Evolutionary conservation across 148 eudicot genomes (phyloP).

Genomic region (Diospyros lotus): DNA sequence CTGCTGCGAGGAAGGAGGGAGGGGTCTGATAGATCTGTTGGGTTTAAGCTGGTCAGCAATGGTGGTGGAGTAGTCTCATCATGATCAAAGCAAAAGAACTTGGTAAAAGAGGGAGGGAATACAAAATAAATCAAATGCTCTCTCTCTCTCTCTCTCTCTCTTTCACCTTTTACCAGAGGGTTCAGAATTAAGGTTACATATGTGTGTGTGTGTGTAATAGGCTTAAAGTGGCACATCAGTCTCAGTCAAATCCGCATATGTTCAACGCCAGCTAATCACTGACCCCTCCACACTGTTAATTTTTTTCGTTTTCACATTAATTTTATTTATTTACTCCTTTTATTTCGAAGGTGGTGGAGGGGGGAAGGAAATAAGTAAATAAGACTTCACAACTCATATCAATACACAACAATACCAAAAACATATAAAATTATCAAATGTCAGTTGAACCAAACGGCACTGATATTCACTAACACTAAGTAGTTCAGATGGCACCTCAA

Average conservation of each 20-base stretch:
- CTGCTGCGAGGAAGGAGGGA: constrained; percentile 48
- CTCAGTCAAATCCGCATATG: too few relatives aligned
- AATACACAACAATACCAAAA: too few relatives aligned
- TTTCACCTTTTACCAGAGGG: neutral
- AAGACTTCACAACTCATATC: too few relatives aligned
- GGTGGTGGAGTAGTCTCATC: constrained; percentile 43
- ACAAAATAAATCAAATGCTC: constrained; percentile 57
- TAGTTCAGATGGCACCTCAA: neutral
- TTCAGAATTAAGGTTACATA: neutral
- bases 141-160: constrained; percentile 10
- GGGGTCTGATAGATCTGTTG: constrained; percentile 25
- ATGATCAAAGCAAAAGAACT: constrained; percentile 45
- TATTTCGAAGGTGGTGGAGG: too few relatives aligned
- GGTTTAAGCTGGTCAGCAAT: constrained; percentile 35
- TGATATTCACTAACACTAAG: neutral
- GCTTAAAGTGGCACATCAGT: too few relatives aligned
- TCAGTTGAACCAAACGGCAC: neutral
- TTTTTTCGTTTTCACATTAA: too few relatives aligned
- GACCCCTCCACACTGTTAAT: too few relatives aligned
- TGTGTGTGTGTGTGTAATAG: too few relatives aligned
- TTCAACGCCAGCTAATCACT: too few relatives aligned
- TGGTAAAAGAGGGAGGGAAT: constrained; percentile 59
- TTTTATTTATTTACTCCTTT: too few relatives aligned
- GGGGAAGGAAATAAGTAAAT: too few relatives aligned
- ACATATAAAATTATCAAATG: neutral